Base-by-base conservation (phyloP, 2,329 filamentous ascomycete species). In the Calonectria ilicicola region DNA sequence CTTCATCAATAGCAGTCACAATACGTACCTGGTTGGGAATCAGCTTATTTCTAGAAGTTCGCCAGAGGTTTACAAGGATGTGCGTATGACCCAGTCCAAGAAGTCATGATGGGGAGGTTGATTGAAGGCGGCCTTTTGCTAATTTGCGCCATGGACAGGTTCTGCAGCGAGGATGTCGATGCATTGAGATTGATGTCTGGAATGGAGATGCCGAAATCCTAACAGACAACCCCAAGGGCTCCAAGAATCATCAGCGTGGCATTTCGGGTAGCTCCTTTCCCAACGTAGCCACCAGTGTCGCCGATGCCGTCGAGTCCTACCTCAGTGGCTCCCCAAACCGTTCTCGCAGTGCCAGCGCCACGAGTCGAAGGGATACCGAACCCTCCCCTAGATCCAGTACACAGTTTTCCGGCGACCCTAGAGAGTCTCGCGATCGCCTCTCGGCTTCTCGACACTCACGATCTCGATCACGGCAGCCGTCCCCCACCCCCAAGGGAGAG, bases 171-270 rank as follows among this genome's bases (percentile, higher is more conserved):
- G 94, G 94, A 60, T 98, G 96, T 80, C 92, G 96, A 73, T 98
- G 95, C 80, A 95, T 98, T 58, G 96, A 98, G 82, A 97, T 98
- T 68, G 96, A 98, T 80, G 95, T 98, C 3, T 98, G 96, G 94
- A 94, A 98, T 82, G 94, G 95, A 15, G 86, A 90, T 74, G 82
- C 86, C 21, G 83, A 82, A 51, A 80, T 83, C 5, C 82, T 81
- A 6, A 82, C 81, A 6, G 77, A 72, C 46, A 74, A 80, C 26
- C 83, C 84, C 32, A 86, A 83, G 58, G 84, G 85, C 0, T 82
- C 84, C 19, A 84, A 83, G 70, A 83, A 85, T 8, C 89, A 91
- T 75, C 84, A 83, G 68, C 85, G 86, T 40, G 85, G 86, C 51
- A 77, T 88, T 9, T 90, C 89, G 1, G 85, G 83, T 23, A 85